phyloP scores from a whole-genome alignment of 2,329 filamentous ascomycete species.

The Madurella fahalii region DNA sequence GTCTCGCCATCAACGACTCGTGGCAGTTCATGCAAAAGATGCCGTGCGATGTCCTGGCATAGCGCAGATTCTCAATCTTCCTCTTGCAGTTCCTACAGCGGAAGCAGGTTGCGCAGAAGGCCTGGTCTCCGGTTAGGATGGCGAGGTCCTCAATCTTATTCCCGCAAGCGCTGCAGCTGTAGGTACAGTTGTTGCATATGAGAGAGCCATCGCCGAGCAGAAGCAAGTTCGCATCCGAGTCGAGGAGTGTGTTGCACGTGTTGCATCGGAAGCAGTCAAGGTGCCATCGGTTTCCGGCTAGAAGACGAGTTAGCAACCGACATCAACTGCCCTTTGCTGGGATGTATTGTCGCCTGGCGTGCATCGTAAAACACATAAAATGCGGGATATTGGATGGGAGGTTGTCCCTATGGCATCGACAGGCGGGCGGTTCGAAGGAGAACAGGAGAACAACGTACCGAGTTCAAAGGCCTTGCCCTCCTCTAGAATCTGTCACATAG shows the following conservation, averaged over 20 bases:
- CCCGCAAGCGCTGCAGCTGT: slow-evolving; percentile 92
- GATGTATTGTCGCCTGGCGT: neutral
- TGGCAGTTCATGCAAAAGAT: slow-evolving; percentile 99
- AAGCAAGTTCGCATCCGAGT: slow-evolving; percentile 95
- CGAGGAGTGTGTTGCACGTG: slow-evolving; percentile 89
- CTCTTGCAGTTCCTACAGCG: slow-evolving; percentile 96
- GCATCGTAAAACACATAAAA: neutral
- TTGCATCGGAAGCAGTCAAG: slow-evolving; percentile 98
- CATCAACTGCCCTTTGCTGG: neutral
- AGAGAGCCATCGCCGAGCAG: slow-evolving; percentile 95
- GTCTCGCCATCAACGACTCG: slow-evolving; percentile 89
- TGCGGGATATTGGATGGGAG: no score
- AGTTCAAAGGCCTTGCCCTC: slow-evolving; percentile 98
- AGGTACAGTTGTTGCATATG: slow-evolving; percentile 99
- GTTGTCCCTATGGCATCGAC: neutral
- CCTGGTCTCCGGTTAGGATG: slow-evolving; percentile 95
- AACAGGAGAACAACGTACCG: slow-evolving; percentile 52
- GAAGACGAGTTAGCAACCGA: slow-evolving; percentile 18
- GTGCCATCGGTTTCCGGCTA: slow-evolving; percentile 96
- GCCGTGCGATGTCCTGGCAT: slow-evolving; percentile 94
- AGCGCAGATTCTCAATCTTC: slow-evolving; percentile 97
- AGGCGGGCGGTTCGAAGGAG: neutral
- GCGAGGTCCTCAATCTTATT: slow-evolving; percentile 98
- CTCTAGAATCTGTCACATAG: slow-evolving; percentile 72
- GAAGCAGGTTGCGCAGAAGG: slow-evolving; percentile 96